Evolutionary conservation across 495 filamentous ascomycete genomes (phyloP).

Genomic region (Hypoxylon subgilvum): DNA sequence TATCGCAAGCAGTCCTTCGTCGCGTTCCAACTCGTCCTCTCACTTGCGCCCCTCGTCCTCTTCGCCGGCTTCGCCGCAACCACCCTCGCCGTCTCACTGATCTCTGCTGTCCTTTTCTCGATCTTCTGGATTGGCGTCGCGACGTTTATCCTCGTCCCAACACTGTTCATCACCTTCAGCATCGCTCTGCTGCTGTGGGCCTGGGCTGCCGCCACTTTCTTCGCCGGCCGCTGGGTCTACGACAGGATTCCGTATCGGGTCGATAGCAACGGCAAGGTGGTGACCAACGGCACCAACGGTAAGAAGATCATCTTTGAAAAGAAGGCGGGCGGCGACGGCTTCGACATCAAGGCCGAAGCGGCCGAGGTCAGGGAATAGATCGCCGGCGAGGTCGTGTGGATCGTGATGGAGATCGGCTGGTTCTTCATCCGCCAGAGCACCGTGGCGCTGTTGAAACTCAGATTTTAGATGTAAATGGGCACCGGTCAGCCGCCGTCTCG

Average conservation of each 20-base stretch:
- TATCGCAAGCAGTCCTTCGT: constrained; percentile 54
- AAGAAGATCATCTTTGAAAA: constrained; percentile 36
- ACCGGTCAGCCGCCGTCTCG: neutral
- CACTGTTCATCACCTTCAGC: constrained; percentile 63
- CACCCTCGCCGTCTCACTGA: constrained; percentile 59
- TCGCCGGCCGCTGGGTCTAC: constrained; percentile 60
- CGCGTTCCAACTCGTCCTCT: constrained; percentile 60
- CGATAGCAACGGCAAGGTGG: constrained; percentile 20
- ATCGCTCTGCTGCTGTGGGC: constrained; percentile 66
- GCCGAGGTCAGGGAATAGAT: constrained; percentile 40
- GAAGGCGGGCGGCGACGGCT: constrained; percentile 2
- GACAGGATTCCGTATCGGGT: constrained; percentile 32
- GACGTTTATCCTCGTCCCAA: constrained; percentile 67
- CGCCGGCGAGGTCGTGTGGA: constrained; percentile 33
- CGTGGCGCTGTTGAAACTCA: constrained; percentile 16
- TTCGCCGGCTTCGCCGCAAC: constrained; percentile 65
- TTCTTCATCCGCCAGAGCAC: constrained; percentile 32
- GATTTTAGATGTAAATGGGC: constrained; percentile 14
- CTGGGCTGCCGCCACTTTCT: constrained; percentile 64
- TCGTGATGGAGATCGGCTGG: constrained; percentile 34
- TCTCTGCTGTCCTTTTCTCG: constrained; percentile 64
- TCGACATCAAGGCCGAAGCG: constrained; percentile 31
- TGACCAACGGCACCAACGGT: constrained; percentile 2
- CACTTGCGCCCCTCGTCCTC: constrained; percentile 63
- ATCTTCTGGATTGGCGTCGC: constrained; percentile 67